Conservation (phyloP, 495 filamentous ascomycete genomes). For the Neurospora sp. region DNA sequence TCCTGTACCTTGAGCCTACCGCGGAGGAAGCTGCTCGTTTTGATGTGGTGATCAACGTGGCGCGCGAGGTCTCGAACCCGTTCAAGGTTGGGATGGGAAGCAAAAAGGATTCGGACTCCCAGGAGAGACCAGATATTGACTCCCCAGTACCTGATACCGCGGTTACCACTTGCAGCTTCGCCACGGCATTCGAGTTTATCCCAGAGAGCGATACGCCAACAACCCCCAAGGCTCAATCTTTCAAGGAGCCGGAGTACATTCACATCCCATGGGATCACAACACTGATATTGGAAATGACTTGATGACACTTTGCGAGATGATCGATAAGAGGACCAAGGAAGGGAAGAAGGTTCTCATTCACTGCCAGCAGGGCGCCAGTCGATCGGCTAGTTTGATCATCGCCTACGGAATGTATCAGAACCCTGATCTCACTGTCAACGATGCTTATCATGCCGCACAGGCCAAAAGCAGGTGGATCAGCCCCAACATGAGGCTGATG, state of each 20-base stretch:
- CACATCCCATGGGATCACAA: constrained; percentile 98
- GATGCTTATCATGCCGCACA: constrained; percentile 90
- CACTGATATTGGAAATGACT: constrained; percentile 82
- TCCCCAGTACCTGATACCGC: constrained; percentile 59
- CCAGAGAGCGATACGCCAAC: constrained; percentile 34
- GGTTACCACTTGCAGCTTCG: constrained; percentile 56
- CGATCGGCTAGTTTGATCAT: constrained; percentile 95
- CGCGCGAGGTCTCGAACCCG: constrained; percentile 86
- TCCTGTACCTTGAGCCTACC: constrained; percentile 82
- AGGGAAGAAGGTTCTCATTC: constrained; percentile 81
- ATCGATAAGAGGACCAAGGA: constrained; percentile 70
- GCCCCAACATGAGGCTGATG: constrained; percentile 96
- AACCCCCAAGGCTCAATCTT: constrained; percentile 46
- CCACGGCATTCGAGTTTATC: constrained; percentile 57
- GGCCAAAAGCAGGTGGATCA: constrained; percentile 84
- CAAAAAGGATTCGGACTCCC: constrained; percentile 3
- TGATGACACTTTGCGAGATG: constrained; percentile 72
- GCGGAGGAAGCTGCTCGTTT: constrained; percentile 75
- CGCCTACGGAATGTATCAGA: constrained; percentile 89
- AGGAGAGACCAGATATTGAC: constrained; percentile 25
- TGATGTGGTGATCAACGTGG: constrained; percentile 91
- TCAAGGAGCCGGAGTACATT: constrained; percentile 73
- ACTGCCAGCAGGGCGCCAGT: constrained; percentile 94
- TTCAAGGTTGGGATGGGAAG: constrained; percentile 43
- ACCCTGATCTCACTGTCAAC: constrained; percentile 77